These are phyloP conservation scores for Mariannaea sp. DNA, from an alignment of 2,329 filamentous ascomycete genomes.

Conservation along the genomic window DNA sequence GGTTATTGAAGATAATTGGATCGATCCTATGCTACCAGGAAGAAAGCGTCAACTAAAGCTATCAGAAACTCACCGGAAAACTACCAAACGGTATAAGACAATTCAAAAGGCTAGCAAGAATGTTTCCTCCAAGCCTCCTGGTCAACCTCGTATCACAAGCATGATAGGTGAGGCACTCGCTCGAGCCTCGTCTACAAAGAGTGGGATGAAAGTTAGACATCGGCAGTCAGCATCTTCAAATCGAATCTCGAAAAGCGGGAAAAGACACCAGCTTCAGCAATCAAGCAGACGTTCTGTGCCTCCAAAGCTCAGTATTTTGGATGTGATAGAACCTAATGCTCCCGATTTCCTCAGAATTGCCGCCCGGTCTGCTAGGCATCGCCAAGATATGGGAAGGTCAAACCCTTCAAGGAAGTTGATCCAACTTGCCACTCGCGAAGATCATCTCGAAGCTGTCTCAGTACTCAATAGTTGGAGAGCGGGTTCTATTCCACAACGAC, in stretches of 20 bases:
- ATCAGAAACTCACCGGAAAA: conserved; percentile 32
- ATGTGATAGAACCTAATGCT: conserved; percentile 57
- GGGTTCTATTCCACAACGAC: conserved; percentile 55
- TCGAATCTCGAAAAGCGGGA: conserved; percentile 10
- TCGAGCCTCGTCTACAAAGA: conserved; percentile 7
- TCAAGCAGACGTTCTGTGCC: conserved; percentile 31
- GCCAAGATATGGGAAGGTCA: conserved; percentile 55
- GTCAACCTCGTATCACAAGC: conserved; percentile 43
- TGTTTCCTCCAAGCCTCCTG: conserved; percentile 17
- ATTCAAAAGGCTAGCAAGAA: conserved; percentile 30
- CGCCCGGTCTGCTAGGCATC: conserved; percentile 58
- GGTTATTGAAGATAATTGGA: conserved; percentile 55
- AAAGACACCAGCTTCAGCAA: conserved; percentile 10
- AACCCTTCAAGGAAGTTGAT: conserved; percentile 63
- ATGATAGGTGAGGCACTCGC: conserved; percentile 31
- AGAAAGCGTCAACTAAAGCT: conserved; percentile 47
- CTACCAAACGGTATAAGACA: conserved; percentile 36
- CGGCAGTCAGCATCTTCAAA: conserved; percentile 20
- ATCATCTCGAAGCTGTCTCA: conserved; percentile 61
- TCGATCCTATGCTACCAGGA: conserved; percentile 56
- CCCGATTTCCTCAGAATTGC: conserved; percentile 66
- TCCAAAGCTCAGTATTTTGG: conserved; percentile 64
- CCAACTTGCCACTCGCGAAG: conserved; percentile 62
- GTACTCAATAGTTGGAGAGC: conserved; percentile 60
- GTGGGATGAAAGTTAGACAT: conserved; percentile 25